phyloP scores from a whole-genome alignment of 257 asterid genomes.

The Solanum paucissectum region DNA sequence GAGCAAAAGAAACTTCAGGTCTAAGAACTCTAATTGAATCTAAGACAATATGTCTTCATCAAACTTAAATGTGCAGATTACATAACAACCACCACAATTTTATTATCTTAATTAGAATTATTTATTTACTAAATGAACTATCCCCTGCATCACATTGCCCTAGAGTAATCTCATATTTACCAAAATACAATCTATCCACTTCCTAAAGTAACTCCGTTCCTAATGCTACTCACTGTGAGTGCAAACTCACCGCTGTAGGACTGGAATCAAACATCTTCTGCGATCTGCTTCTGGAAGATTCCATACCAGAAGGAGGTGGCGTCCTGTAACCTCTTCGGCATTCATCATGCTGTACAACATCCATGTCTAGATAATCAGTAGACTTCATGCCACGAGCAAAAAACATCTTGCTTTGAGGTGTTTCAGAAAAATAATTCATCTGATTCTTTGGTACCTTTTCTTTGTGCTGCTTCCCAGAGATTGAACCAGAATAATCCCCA shows the following conservation, averaged over 20 bases:
- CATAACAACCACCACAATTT: neutral
- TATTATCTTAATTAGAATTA: neutral
- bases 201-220: neutral
- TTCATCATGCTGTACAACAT: constrained; percentile 57
- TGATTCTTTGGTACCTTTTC: constrained; percentile 41
- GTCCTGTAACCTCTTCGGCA: constrained; percentile 50
- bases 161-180: neutral
- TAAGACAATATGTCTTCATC: neutral
- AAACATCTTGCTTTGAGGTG: constrained; percentile 37
- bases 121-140: neutral
- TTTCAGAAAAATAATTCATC: constrained; percentile 65
- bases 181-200: neutral
- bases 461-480: constrained; percentile 59
- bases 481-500: constrained; percentile 59
- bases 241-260: constrained; percentile 55
- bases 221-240: neutral
- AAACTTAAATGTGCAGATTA: neutral
- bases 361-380: constrained; percentile 54
- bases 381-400: constrained; percentile 61
- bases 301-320: constrained; percentile 58
- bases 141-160: neutral
- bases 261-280: constrained; percentile 51
- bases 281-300: constrained; percentile 63
- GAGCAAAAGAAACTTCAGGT: neutral
- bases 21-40: neutral